These are phyloP conservation scores for Patellifolia procumbens DNA, from an alignment of 179 eudicot species.

Conservation along the genomic window DNA sequence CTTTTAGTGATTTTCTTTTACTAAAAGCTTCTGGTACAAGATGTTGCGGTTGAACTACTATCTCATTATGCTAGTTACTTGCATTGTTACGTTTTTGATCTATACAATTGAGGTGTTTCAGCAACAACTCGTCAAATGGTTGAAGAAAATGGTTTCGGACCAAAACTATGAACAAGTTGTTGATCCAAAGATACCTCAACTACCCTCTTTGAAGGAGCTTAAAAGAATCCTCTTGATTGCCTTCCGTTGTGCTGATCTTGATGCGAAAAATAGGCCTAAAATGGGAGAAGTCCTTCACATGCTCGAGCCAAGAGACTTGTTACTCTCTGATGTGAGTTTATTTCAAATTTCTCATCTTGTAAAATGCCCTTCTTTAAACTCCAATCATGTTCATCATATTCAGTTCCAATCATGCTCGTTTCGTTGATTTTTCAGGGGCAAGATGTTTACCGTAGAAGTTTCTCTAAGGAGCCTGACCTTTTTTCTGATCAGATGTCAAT, in stretches of 20 bases:
- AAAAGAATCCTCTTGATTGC: conserved; percentile 45
- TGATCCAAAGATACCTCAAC: conserved; percentile 40
- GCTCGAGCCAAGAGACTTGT: conserved; percentile 51
- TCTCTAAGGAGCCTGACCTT: neutral
- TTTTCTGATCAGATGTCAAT: neutral
- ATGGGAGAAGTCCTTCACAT: conserved; percentile 62
- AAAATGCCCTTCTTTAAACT: no score
- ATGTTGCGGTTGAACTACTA: no score
- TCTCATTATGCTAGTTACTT: neutral
- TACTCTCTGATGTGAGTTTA: conserved; percentile 42
- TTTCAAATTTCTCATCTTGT: neutral
- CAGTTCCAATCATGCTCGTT: neutral
- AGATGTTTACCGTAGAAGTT: conserved; percentile 9
- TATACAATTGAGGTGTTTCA: conserved; percentile 14
- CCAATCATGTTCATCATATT: neutral
- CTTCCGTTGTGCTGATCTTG: conserved; percentile 53
- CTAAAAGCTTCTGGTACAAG: no score
- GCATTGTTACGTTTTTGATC: neutral
- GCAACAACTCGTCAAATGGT: conserved; percentile 47
- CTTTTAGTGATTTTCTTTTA: no score
- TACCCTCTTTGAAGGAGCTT: conserved; percentile 44
- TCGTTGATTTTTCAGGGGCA: conserved; percentile 10
- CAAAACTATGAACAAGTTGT: conserved; percentile 28
- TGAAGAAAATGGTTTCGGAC: conserved; percentile 40
- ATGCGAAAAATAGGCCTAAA: conserved; percentile 44